Conservation (phyloP, 78 protist genomes). For the Monosiga brevicollis region DNA sequence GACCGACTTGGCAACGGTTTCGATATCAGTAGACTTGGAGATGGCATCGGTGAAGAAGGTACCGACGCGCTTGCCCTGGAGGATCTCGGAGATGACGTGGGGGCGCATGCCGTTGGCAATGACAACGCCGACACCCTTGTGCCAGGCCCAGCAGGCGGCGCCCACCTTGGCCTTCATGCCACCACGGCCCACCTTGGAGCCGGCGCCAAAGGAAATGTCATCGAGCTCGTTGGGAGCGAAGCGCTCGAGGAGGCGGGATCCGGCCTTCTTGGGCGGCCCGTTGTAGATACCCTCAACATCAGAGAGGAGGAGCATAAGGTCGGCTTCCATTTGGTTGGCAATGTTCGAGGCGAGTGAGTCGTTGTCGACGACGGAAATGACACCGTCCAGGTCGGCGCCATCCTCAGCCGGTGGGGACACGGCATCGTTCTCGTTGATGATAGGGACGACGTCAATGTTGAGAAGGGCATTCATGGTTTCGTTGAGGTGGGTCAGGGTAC, state of each 20-base stretch:
- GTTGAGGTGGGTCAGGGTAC: background rate
- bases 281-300: slow-evolving; percentile 47
- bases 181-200: slow-evolving; percentile 30
- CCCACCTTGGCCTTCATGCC: slow-evolving; percentile 50
- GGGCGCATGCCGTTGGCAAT: slow-evolving; percentile 9
- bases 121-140: slow-evolving; percentile 21
- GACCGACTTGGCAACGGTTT: background rate
- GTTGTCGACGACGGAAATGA: slow-evolving; percentile 19
- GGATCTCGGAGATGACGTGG: background rate
- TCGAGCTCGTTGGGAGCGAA: background rate
- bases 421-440: slow-evolving; percentile 59
- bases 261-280: slow-evolving; percentile 5
- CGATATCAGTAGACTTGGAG: background rate
- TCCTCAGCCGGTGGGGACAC: background rate
- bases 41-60: background rate
- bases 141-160: slow-evolving; percentile 21
- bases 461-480: slow-evolving; percentile 12
- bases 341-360: slow-evolving; percentile 39
- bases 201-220: slow-evolving; percentile 9
- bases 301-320: slow-evolving; percentile 36
- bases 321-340: slow-evolving; percentile 21
- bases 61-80: slow-evolving; percentile 26
- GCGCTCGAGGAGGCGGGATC: background rate
- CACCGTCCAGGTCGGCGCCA: background rate
- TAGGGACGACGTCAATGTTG: slow-evolving; percentile 12